Conservation (phyloP, 371 early-diverging fungal species). For the Blyttiomyces sp. region DNA sequence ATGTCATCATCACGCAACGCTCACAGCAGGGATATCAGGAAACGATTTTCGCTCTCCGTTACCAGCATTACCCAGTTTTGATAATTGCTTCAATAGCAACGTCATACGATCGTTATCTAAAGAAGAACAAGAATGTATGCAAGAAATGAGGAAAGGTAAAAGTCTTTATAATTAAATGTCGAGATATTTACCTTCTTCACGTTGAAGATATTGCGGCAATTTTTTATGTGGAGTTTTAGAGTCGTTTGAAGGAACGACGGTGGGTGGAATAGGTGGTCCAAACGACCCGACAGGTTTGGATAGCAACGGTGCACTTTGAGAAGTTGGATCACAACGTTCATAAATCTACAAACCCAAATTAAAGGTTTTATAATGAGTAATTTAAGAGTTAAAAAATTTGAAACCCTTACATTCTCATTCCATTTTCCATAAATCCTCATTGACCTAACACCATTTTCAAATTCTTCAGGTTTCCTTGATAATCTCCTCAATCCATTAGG, state of each 20-base stretch:
- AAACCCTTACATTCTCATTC: slow-evolving; percentile 3
- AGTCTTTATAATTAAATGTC: background rate
- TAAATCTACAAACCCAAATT: background rate
- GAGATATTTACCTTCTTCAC: slow-evolving; percentile 8
- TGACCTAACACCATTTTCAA: slow-evolving; percentile 2
- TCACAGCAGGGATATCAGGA: no score
- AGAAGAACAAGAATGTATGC: no score
- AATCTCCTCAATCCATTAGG: background rate
- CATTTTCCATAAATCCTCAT: slow-evolving; percentile 16
- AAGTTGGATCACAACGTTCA: background rate
- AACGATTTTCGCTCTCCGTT: no score
- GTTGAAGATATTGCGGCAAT: slow-evolving; percentile 10
- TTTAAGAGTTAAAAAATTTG: background rate
- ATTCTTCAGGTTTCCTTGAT: background rate
- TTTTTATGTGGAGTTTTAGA: background rate
- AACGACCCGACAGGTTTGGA: background rate
- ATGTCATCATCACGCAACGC: no score
- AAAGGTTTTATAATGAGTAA: background rate
- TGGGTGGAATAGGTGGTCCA: background rate
- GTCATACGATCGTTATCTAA: no score
- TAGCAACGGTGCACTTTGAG: background rate
- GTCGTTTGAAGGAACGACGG: background rate
- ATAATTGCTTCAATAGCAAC: no score
- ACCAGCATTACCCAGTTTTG: no score
- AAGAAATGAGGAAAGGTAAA: background rate